Percentiles rank a stretch among this genome's conserved stretches.
phyloP scores from a whole-genome alignment of 2,329 filamentous ascomycete genomes.

The Ophioceras dolichostomum region DNA sequence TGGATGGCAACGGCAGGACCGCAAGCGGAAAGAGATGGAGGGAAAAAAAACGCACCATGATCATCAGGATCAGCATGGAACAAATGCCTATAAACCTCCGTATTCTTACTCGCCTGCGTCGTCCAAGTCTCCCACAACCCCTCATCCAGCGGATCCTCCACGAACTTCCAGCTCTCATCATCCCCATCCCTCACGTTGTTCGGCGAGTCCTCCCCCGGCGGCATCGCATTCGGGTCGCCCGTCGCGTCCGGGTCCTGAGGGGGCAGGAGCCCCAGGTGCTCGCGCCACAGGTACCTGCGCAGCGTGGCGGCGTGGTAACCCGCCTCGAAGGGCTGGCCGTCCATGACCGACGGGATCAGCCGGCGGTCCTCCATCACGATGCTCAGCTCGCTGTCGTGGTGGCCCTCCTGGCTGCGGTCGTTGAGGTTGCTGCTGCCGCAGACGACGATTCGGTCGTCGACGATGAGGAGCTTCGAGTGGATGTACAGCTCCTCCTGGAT shows the following conservation, averaged over 20 bases:
- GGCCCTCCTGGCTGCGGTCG: constrained; percentile 76
- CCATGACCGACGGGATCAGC: constrained; percentile 60
- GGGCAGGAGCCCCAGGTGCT: constrained; percentile 76
- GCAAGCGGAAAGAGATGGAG: background rate
- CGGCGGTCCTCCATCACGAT: constrained; percentile 82
- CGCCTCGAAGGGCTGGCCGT: constrained; percentile 62
- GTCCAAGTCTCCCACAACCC: constrained; percentile 61
- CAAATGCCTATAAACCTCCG: constrained; percentile 61
- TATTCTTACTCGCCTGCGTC: constrained; percentile 55
- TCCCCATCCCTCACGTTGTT: constrained; percentile 52
- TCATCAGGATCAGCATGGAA: constrained; percentile 89
- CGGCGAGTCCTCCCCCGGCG: constrained; percentile 51
- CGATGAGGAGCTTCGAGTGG: constrained; percentile 82
- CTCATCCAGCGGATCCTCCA: constrained; percentile 59
- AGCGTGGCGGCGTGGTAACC: constrained; percentile 68
- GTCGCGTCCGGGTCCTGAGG: constrained; percentile 57
- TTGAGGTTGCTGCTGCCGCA: constrained; percentile 88
- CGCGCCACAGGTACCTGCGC: constrained; percentile 76
- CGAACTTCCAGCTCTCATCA: constrained; percentile 50
- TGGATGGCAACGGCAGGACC: background rate
- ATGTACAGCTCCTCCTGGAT: constrained; percentile 95
- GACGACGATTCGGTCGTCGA: constrained; percentile 74
- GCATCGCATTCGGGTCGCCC: constrained; percentile 64
- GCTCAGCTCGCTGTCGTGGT: constrained; percentile 82
- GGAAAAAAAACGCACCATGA: constrained; percentile 38